Conservation (phyloP, 441 rosid species). For the Adansonia grandidieri region DNA sequence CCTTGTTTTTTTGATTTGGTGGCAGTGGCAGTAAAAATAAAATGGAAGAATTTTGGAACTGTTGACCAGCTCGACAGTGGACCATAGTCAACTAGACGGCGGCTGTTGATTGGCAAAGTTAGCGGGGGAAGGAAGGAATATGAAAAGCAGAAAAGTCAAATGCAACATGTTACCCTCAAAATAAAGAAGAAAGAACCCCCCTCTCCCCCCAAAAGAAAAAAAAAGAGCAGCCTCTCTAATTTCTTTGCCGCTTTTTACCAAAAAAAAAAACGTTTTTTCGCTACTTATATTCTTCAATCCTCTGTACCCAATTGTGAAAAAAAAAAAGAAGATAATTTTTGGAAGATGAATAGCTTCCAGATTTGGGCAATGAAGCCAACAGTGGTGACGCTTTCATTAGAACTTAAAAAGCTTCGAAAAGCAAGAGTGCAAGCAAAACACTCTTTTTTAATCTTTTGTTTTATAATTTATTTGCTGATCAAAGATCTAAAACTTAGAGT, state of each 20-base stretch:
- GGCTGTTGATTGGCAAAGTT: not conserved
- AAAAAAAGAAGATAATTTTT: constrained; percentile 7
- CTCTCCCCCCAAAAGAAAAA: not conserved
- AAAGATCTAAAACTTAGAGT: constrained; percentile 35
- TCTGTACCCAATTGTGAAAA: not conserved
- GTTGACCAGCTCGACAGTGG: constrained; percentile 15
- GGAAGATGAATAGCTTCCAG: constrained; percentile 53
- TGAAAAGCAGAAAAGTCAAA: constrained; percentile 22
- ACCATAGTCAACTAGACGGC: constrained; percentile 11
- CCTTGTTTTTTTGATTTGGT: too few species aligned
- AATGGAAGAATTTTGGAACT: not conserved
- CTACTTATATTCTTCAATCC: constrained; percentile 1
- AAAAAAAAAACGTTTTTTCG: not conserved
- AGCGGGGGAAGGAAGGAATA: not conserved
- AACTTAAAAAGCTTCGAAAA: constrained; percentile 82
- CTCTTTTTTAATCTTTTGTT: not conserved
- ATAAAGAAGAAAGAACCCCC: not conserved
- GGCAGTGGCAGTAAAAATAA: not conserved
- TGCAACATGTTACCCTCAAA: not conserved
- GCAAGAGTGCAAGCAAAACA: constrained; percentile 65
- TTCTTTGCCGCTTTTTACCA: not conserved
- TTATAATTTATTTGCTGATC: constrained; percentile 11
- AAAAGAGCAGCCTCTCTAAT: constrained; percentile 34
- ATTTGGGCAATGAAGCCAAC: constrained; percentile 42
- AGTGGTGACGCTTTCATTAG: constrained; percentile 45